Conservation (phyloP, 208 protist genomes). For the Sergeia podlipaevii region DNA sequence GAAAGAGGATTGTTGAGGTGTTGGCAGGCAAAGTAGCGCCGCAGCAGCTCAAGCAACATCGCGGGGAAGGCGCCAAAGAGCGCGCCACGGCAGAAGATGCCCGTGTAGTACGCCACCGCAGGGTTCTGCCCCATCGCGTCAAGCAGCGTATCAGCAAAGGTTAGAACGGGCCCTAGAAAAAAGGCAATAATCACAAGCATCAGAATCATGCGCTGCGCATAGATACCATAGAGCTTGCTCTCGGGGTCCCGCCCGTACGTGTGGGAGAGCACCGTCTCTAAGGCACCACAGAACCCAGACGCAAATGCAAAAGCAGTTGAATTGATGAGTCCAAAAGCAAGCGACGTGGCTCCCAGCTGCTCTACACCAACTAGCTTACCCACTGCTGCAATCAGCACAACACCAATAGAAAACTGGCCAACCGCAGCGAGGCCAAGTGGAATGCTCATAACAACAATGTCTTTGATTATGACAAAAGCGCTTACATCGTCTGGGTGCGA, state of each 20-base stretch:
- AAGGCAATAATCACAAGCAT: conserved; percentile 57
- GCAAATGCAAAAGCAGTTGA: conserved; percentile 67
- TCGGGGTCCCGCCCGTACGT: conserved; percentile 62
- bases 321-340: conserved; percentile 75
- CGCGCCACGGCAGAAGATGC: conserved; percentile 53
- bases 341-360: conserved; percentile 51
- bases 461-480: conserved; percentile 1
- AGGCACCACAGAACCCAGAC: conserved; percentile 59
- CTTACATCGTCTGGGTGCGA: no score
- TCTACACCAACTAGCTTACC: conserved; percentile 43
- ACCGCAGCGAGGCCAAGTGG: conserved; percentile 57
- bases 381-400: conserved; percentile 45
- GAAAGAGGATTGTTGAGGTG: conserved; percentile 62
- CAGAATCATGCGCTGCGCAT: conserved; percentile 70
- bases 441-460: conserved; percentile 33
- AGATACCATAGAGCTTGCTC: conserved; percentile 71
- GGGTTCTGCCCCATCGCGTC: conserved; percentile 45
- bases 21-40: conserved; percentile 81
- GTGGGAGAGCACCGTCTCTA: conserved; percentile 76
- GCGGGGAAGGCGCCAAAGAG: conserved; percentile 56
- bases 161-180: conserved; percentile 41
- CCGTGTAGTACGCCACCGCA: conserved; percentile 38
- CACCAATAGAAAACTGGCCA: conserved; percentile 55
- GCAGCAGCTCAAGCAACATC: conserved; percentile 76
- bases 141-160: conserved; percentile 53